Percentiles rank a stretch among this genome's conserved stretches.
Evolutionary conservation across 768 basidiomycete genomes (phyloP).

Genomic region (Mrakia gelida): DNA sequence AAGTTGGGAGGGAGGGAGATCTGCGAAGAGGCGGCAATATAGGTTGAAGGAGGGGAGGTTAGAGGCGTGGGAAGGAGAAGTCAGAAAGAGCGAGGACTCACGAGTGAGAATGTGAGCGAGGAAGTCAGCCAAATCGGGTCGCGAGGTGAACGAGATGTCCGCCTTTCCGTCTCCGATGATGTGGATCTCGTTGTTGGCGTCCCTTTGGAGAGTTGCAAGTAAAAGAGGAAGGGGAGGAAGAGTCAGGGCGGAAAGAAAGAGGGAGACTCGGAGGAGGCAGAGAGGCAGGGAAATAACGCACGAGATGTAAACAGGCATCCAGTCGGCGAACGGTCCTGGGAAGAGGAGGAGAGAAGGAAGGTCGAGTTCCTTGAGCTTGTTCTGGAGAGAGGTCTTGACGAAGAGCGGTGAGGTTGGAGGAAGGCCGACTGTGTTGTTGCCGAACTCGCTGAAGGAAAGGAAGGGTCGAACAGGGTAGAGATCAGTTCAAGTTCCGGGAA

Average conservation of each 20-base stretch:
- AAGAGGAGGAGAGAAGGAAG: background rate
- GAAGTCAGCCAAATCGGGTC: background rate
- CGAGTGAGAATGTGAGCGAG: background rate
- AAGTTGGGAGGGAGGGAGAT: background rate
- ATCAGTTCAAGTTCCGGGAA: background rate
- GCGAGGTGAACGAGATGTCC: background rate
- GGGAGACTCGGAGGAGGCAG: background rate
- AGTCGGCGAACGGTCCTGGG: background rate
- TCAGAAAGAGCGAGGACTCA: background rate
- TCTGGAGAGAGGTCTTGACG: background rate
- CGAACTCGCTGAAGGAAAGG: background rate
- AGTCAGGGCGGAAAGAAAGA: background rate
- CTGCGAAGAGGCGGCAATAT: background rate
- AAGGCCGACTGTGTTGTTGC: background rate
- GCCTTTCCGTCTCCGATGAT: background rate
- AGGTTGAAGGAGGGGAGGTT: too few species aligned
- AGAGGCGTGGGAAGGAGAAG: background rate
- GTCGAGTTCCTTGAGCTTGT: background rate
- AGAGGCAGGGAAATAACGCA: background rate
- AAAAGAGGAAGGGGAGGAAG: background rate
- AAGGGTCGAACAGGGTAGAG: too few species aligned
- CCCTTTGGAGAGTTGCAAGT: background rate
- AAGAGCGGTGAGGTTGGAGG: background rate
- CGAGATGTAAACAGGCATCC: background rate
- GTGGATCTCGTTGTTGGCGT: background rate